phyloP scores from a whole-genome alignment of 2,329 filamentous ascomycete species.

The Aspergillus fumigatiaffinis region DNA sequence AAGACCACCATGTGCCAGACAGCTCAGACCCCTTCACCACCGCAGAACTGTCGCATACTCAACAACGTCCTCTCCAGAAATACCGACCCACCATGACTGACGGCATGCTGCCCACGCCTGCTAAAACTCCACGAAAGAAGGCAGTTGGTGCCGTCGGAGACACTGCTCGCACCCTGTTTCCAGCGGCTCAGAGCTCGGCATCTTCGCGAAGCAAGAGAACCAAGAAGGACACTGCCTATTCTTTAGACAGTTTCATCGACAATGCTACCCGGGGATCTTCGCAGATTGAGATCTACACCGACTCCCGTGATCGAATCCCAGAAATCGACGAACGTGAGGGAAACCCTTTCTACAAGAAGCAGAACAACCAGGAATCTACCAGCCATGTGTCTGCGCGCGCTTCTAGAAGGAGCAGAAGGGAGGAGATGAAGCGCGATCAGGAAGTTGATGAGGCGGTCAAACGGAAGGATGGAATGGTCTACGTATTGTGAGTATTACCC shows the following conservation, averaged over 20 bases:
- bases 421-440: constrained; percentile 26
- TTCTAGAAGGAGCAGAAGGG: constrained; percentile 37
- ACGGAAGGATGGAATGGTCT: constrained; percentile 57
- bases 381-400: constrained; percentile 24
- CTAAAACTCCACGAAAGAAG: constrained; percentile 59
- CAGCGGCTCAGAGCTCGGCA: constrained; percentile 42
- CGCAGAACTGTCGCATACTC: constrained; percentile 17
- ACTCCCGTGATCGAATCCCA: constrained; percentile 59
- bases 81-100: constrained; percentile 28
- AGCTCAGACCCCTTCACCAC: constrained; percentile 21
- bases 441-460: constrained; percentile 49
- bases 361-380: constrained; percentile 24
- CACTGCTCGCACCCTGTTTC: constrained; percentile 54
- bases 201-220: constrained; percentile 46
- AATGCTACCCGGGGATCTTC: constrained; percentile 28
- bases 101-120: constrained; percentile 57
- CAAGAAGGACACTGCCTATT: constrained; percentile 44
- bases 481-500: constrained; percentile 54
- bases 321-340: constrained; percentile 47
- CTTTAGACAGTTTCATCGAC: constrained; percentile 42
- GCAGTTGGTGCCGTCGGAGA: constrained; percentile 41
- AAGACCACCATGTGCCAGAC: constrained; percentile 14
- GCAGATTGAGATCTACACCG: constrained; percentile 58
- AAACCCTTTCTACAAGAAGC: constrained; percentile 53
- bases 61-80: constrained; percentile 19